These are phyloP conservation scores for Metschnikowia continentalis DNA, from an alignment of 805 yeast species.

Conservation along the genomic window DNA sequence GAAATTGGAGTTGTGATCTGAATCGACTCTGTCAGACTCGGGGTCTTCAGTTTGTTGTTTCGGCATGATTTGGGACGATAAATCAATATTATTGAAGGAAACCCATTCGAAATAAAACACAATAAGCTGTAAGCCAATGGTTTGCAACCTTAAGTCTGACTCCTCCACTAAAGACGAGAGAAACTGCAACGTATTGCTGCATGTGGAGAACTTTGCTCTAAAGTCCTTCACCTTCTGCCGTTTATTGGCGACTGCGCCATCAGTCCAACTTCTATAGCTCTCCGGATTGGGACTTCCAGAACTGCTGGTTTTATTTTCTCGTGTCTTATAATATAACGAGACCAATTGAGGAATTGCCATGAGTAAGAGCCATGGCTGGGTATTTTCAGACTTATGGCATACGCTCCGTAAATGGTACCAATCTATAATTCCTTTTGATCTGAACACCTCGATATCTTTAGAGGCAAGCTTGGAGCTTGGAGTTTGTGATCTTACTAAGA, in stretches of 20 bases:
- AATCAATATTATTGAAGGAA: background rate
- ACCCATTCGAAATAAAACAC: slow-evolving; percentile 17
- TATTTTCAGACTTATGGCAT: slow-evolving; percentile 17
- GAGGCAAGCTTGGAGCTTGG: slow-evolving; percentile 10
- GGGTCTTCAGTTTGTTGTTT: too few relatives aligned
- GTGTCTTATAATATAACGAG: slow-evolving; percentile 26
- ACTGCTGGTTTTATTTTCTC: slow-evolving; percentile 1
- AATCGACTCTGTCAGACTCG: background rate
- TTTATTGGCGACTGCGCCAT: slow-evolving; percentile 12
- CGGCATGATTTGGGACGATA: background rate
- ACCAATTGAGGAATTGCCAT: slow-evolving; percentile 33
- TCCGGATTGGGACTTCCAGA: too few relatives aligned
- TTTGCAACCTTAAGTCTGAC: slow-evolving; percentile 13
- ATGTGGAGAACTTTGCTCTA: slow-evolving; percentile 1
- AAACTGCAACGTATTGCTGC: slow-evolving; percentile 20
- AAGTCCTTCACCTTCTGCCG: slow-evolving; percentile 24
- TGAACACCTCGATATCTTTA: slow-evolving; percentile 13
- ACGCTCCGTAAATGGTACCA: slow-evolving; percentile 28
- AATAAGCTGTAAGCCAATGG: slow-evolving; percentile 27
- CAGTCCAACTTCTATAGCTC: background rate
- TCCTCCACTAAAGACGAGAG: slow-evolving; percentile 22
- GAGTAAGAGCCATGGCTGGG: slow-evolving; percentile 39
- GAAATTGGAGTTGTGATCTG: background rate
- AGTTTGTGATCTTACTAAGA: slow-evolving; percentile 16
- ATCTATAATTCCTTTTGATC: background rate